These are phyloP conservation scores for Cytospora schulzeri DNA, from an alignment of 2,329 filamentous ascomycete species.

Conservation along the genomic window DNA sequence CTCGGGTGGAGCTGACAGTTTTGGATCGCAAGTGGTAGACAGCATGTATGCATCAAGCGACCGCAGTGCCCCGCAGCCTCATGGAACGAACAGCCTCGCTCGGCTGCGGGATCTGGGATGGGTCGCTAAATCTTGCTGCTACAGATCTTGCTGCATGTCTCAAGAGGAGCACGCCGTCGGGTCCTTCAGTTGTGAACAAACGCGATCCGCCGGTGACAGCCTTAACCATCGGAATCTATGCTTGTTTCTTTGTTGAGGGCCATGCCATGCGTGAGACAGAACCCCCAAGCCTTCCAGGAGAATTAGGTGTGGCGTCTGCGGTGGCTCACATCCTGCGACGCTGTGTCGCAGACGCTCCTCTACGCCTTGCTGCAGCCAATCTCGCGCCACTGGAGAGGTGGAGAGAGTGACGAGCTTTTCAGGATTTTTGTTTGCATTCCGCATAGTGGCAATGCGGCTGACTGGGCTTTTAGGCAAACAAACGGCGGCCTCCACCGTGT, in stretches of 20 bases:
- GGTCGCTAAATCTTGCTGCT: conserved; percentile 26
- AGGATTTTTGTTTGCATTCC: background rate
- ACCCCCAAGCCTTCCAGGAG: conserved; percentile 10
- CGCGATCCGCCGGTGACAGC: conserved; percentile 7
- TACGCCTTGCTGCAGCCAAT: conserved; percentile 2
- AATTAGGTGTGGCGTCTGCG: conserved; percentile 24
- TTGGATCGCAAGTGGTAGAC: background rate
- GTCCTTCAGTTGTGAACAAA: conserved; percentile 18
- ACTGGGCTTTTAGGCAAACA: background rate
- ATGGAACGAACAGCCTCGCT: conserved; percentile 15
- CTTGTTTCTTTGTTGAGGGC: conserved; percentile 1
- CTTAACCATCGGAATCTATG: conserved; percentile 12
- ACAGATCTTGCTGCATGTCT: conserved; percentile 28
- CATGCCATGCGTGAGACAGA: conserved; percentile 21
- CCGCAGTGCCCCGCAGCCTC: conserved; percentile 17
- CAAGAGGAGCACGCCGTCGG: conserved; percentile 22
- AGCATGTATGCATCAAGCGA: background rate
- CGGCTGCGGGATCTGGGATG: conserved; percentile 23
- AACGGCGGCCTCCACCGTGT: conserved; percentile 8
- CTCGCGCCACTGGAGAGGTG: background rate
- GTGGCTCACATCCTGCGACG: conserved; percentile 17
- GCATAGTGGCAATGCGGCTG: conserved; percentile 7
- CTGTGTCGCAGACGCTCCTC: conserved; percentile 15
- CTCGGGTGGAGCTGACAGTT: background rate
- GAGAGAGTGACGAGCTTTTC: background rate